Evolutionary conservation across 2,329 filamentous ascomycete species (phyloP).

Genomic region (Xylaria sp.): DNA sequence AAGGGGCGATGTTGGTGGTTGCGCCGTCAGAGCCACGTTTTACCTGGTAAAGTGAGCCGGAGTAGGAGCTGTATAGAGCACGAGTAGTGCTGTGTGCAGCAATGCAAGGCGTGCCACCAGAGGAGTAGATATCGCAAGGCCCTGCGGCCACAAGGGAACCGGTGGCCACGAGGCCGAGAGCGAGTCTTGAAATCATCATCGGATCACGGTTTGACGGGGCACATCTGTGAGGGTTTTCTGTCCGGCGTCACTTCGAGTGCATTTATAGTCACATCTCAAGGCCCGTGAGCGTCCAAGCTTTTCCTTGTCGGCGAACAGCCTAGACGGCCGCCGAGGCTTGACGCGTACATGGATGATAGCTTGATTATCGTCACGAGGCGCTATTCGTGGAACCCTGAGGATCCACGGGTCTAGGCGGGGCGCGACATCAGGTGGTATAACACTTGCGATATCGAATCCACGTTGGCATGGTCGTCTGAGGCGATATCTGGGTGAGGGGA

Average conservation of each 20-base stretch:
- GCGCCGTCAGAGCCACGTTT: conserved; percentile 64
- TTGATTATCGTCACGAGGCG: conserved; percentile 13
- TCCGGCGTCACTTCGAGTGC: conserved; percentile 9
- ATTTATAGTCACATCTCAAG: conserved; percentile 15
- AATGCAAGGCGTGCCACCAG: conserved; percentile 68
- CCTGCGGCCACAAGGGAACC: conserved; percentile 54
- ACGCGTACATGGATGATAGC: neutral
- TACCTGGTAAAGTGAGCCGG: conserved; percentile 68
- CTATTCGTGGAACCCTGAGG: conserved; percentile 20
- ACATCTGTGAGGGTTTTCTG: neutral
- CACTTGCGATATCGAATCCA: conserved; percentile 2
- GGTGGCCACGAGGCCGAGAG: conserved; percentile 33
- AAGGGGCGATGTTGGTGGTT: conserved; percentile 61
- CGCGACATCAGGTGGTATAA: conserved; percentile 17
- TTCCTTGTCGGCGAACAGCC: neutral
- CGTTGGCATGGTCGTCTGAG: conserved; percentile 16
- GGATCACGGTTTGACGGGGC: conserved; percentile 17
- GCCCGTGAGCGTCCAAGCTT: neutral
- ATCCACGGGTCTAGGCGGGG: neutral
- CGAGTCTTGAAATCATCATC: conserved; percentile 32
- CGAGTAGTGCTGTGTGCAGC: conserved; percentile 73
- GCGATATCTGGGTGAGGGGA: neutral
- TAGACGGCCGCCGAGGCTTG: conserved; percentile 6
- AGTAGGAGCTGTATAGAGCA: conserved; percentile 67
- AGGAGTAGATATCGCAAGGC: conserved; percentile 70